phyloP scores from a whole-genome alignment of 495 filamentous ascomycete genomes.

The Amniculicola lignicola region DNA sequence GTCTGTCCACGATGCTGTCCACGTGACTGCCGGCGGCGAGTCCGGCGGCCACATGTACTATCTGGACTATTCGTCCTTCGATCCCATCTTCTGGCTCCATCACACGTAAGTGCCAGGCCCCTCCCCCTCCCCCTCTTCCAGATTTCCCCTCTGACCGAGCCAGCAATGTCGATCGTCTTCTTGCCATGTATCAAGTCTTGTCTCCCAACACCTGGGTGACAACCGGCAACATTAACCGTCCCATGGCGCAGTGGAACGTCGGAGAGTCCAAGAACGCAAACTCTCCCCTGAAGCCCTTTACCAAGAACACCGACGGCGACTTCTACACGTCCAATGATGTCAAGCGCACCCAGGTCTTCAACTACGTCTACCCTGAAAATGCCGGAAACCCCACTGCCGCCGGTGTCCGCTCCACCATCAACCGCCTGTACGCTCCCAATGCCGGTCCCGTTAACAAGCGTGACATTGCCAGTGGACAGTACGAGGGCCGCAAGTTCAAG shows the following conservation, averaged over 20 bases:
- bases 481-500: constrained; percentile 22
- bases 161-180: constrained; percentile 33
- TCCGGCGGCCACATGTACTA: constrained; percentile 33
- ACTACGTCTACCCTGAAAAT: constrained; percentile 29
- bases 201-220: constrained; percentile 29
- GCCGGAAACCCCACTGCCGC: background rate
- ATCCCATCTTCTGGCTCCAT: constrained; percentile 36
- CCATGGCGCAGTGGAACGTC: constrained; percentile 23
- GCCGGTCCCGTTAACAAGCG: constrained; percentile 4
- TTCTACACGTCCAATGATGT: constrained; percentile 28
- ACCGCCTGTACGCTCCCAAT: constrained; percentile 24
- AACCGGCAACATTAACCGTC: constrained; percentile 19
- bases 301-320: constrained; percentile 30
- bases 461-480: constrained; percentile 1
- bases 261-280: constrained; percentile 28
- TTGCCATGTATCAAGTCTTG: constrained; percentile 31
- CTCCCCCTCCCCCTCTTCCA: no score
- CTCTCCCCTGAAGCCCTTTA: constrained; percentile 30
- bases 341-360: constrained; percentile 17
- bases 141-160: no score
- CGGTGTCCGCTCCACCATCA: constrained; percentile 12
- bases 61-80: constrained; percentile 30
- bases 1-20: constrained; percentile 28
- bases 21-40: constrained; percentile 30
- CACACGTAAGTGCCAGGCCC: no score